Evolutionary conservation across 1,284 basidiomycete genomes (phyloP), one percentile per base, ranked within the genome.

Genomic region (Gomphus sp.): DNA sequence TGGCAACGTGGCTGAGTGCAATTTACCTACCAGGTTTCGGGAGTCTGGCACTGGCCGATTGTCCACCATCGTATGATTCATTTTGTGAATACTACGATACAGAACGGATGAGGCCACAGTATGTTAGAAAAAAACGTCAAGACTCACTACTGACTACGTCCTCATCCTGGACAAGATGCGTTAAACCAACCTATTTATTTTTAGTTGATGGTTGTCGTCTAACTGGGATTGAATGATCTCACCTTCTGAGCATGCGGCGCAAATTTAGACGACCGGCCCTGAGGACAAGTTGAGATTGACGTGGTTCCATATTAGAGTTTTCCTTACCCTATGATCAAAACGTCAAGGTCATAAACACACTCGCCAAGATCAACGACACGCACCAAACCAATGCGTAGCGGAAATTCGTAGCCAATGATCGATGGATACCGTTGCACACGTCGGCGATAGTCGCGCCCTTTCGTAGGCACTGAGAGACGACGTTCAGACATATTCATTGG

Each of bases 181-280:
- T 79, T 60, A 98, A 75, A 49, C 95, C 93, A 58, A 81, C 75
- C 65, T 70, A 65, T 60, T 65, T 61, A 16, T 6, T 25, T n/a
- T 47, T 22, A 45, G 7, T 41, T 10, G 2, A 64, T 45, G 31
- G 25, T 31, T 31, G 28, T 3, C 9, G 10, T n/a, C 9, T 11
- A 47, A 39, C 16, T 37, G 48, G 33, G 22, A 48, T 34, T 8
- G n/a, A 37, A 41, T 43, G 54, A 60, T 49, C 59, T 51, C 47
- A 92, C 93, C 72, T 96, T 97, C 71, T 97, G 94, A 1, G 93
- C 91, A 68, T 96, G 90, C 1, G 94, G 94, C 50, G 85, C 80
- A 72, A 94, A 95, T 72, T 93, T 93, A 65, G 87, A 91, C 39
- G 90, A 92, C 70, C 90, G 90, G 3, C 93, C 93, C 93, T 87